These are phyloP conservation scores for Auricularia sp. DNA, from an alignment of 768 basidiomycete species.

Conservation along the genomic window DNA sequence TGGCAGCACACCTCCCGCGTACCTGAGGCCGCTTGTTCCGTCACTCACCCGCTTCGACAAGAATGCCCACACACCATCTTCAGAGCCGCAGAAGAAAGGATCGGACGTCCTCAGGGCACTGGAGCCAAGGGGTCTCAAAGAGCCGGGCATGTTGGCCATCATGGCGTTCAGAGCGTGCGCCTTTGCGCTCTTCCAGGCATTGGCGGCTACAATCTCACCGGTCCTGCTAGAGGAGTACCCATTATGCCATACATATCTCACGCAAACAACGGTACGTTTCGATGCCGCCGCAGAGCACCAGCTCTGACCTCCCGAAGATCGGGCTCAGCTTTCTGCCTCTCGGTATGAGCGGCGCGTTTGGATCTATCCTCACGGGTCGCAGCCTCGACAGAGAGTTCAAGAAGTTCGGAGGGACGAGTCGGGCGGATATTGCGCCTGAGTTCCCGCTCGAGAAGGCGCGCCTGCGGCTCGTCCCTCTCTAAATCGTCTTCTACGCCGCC, in stretches of 20 bases:
- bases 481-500: constrained; percentile 8
- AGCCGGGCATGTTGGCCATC: constrained; percentile 47
- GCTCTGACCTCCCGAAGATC: constrained; percentile 22
- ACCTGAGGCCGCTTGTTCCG: constrained; percentile 24
- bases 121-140: constrained; percentile 31
- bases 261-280: constrained; percentile 28
- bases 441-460: constrained; percentile 21
- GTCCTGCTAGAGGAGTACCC: constrained; percentile 51
- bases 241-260: no score
- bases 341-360: constrained; percentile 59
- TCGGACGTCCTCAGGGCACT: not conserved
- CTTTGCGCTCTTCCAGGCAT: constrained; percentile 49
- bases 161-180: constrained; percentile 42
- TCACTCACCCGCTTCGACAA: constrained; percentile 9
- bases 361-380: constrained; percentile 46
- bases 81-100: not conserved
- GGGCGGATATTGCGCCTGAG: constrained; percentile 11
- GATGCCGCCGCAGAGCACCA: not conserved
- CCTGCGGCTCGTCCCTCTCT: constrained; percentile 13
- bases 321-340: constrained; percentile 72
- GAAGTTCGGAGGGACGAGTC: constrained; percentile 11
- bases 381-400: constrained; percentile 57
- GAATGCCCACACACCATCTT: not conserved
- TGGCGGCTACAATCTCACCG: constrained; percentile 50
- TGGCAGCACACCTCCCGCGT: constrained; percentile 25